phyloP scores from a whole-genome alignment of 2,329 filamentous ascomycete genomes.

The Alternaria hordeiaustralica region DNA sequence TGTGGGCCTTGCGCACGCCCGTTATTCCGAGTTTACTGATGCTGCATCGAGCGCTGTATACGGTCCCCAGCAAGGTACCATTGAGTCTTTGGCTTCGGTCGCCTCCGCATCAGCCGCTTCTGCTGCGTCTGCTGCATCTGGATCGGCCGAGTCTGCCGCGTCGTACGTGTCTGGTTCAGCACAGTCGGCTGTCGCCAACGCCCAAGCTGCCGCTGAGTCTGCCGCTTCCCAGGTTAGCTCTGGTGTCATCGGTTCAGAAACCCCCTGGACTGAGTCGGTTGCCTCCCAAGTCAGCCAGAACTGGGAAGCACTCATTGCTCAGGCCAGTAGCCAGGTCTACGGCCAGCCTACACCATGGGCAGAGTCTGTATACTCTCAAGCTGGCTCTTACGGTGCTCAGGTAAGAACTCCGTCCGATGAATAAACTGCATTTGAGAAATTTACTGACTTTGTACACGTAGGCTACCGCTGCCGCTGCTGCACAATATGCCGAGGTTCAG shows the following conservation, averaged over 20 bases:
- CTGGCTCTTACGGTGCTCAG: constrained; percentile 65
- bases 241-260: constrained; percentile 55
- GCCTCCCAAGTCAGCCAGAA: constrained; percentile 65
- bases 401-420: background rate
- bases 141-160: constrained; percentile 59
- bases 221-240: constrained; percentile 55
- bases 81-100: constrained; percentile 44
- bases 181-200: constrained; percentile 52
- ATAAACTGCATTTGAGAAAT: background rate
- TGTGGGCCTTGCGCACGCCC: constrained; percentile 77
- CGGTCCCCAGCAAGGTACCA: constrained; percentile 49
- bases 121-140: constrained; percentile 52
- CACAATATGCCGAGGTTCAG: constrained; percentile 73
- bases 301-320: constrained; percentile 69
- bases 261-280: constrained; percentile 60
- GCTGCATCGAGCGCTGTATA: constrained; percentile 75
- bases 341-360: constrained; percentile 64
- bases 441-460: background rate
- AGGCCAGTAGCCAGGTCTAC: constrained; percentile 73
- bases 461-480: constrained; percentile 65
- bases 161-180: constrained; percentile 46
- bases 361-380: constrained; percentile 58
- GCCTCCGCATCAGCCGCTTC: constrained; percentile 50
- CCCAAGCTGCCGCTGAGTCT: constrained; percentile 56
- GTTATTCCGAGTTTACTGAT: constrained; percentile 76